Evolutionary conservation across 495 filamentous ascomycete genomes (phyloP).

Genomic region (Daldinia bambusicola): DNA sequence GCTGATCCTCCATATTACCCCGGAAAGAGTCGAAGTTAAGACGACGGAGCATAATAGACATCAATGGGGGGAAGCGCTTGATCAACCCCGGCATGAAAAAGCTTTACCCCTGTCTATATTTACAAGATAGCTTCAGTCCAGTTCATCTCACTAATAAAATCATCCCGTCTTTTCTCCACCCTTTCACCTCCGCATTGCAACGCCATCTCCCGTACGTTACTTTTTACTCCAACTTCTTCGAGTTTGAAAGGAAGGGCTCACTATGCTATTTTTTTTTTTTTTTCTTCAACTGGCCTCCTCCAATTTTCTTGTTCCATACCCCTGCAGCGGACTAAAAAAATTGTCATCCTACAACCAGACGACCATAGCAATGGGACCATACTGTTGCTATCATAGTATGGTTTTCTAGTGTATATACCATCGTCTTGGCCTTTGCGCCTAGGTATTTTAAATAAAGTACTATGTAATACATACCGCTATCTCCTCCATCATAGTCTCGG

Average conservation of each 20-base stretch:
- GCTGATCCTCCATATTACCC: constrained; percentile 23
- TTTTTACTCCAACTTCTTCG: constrained; percentile 41
- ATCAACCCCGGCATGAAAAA: constrained; percentile 35
- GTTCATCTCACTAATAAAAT: constrained; percentile 29
- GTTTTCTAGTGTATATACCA: neutral
- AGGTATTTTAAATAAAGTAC: neutral
- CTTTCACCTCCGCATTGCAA: constrained; percentile 41
- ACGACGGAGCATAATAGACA: constrained; percentile 32
- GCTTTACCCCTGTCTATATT: constrained; percentile 31
- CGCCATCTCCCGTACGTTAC: constrained; percentile 43
- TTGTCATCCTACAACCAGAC: constrained; percentile 37
- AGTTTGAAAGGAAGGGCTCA: constrained; percentile 17
- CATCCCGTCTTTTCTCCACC: constrained; percentile 39
- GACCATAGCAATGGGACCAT: constrained; percentile 19
- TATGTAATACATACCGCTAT: neutral
- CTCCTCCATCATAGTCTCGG: constrained; percentile 9
- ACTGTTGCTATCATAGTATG: neutral
- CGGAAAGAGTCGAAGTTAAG: constrained; percentile 28
- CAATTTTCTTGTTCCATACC: constrained; percentile 37
- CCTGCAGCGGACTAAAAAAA: constrained; percentile 39
- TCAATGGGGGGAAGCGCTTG: constrained; percentile 18
- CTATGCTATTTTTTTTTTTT: constrained; percentile 20
- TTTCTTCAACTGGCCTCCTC: constrained; percentile 17
- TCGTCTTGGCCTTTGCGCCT: constrained; percentile 16
- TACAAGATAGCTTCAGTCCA: constrained; percentile 35